Evolutionary conservation across 306 rosid species (phyloP), one percentile per base, ranked within the genome.

Genomic region (Pyrus betulifolia): DNA sequence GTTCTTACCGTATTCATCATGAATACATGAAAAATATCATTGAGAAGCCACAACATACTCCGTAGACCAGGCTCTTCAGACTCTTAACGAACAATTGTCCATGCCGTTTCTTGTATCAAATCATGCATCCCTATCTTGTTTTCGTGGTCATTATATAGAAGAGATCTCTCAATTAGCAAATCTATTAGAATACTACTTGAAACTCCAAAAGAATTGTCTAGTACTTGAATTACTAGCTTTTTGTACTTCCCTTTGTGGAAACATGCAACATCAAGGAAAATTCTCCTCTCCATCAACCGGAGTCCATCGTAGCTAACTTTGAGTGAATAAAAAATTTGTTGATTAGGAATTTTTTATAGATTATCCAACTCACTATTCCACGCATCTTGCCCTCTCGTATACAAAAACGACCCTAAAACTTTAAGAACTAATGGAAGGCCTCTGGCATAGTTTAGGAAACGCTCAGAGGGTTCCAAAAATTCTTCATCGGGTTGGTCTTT

Each of bases 391-490:
- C 4, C 72, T 81, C 81, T 86, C 72, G n/a, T 67, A 62, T 8
- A 38, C 76, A 86, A 79, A 64, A 0, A 27, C 75, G 64, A 31
- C 86, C 87, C 60, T 74, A 60, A 8, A 0, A 57, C 66, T 52
- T 61, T 72, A 46, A 84, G 81, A 55, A 82, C 81, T 33, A 87
- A 74, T 23, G 90, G 76, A 82, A 74, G 80, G 5, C 74, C 82
- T 51, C 30, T 44, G 17, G 69, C 76, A 78, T 69, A 30, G 1
- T 62, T 1, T 6, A 63, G 18, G 19, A 73, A 61, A 14, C 0
- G 17, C 60, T 72, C 14, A 1, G 18, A 61, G 1, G 62, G 49
- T 49, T 7, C 45, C 71, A 9, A 2, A 33, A 23, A 73, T 3
- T 13, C 55, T 35, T 68, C 64, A 0, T 5, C 2, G 8, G 69